Percentiles rank a stretch among this genome's conserved stretches.
Evolutionary conservation across 2,329 filamentous ascomycete species (phyloP).

Genomic region (Seiridium cupressi): DNA sequence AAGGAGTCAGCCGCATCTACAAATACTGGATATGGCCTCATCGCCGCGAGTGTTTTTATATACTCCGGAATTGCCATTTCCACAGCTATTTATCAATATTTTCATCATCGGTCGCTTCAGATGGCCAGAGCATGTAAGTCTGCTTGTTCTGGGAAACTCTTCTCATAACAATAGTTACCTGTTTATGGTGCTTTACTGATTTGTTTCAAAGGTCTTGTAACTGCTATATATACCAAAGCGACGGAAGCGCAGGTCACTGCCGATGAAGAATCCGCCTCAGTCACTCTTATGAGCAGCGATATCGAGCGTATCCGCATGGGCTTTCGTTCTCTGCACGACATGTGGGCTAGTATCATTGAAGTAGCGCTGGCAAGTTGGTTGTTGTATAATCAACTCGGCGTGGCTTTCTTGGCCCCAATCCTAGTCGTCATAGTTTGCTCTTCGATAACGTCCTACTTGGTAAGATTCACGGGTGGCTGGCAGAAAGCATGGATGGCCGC

Average conservation of each 20-base stretch:
- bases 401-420: slow-evolving; percentile 45
- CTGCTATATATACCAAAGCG: slow-evolving; percentile 33
- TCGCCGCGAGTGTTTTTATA: slow-evolving; percentile 4
- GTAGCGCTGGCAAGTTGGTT: slow-evolving; percentile 44
- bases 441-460: slow-evolving; percentile 16
- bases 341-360: slow-evolving; percentile 40
- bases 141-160: background rate
- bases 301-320: slow-evolving; percentile 39
- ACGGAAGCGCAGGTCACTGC: slow-evolving; percentile 14
- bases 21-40: slow-evolving; percentile 11
- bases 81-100: slow-evolving; percentile 2
- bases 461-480: slow-evolving; percentile 18
- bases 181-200: background rate
- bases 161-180: background rate
- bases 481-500: slow-evolving; percentile 34
- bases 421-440: slow-evolving; percentile 33
- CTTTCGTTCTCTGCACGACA: slow-evolving; percentile 33
- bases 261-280: slow-evolving; percentile 35
- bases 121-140: slow-evolving; percentile 28
- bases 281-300: slow-evolving; percentile 48
- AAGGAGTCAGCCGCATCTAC: slow-evolving; percentile 6
- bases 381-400: slow-evolving; percentile 43
- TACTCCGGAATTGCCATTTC: slow-evolving; percentile 5
- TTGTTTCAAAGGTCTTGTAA: slow-evolving; percentile 18
- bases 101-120: slow-evolving; percentile 6